Percentiles rank a stretch among this genome's conserved stretches.
Evolutionary conservation across 1,139 yeast genomes (phyloP).

Genomic region (Debaryomycetaceae sp.): DNA sequence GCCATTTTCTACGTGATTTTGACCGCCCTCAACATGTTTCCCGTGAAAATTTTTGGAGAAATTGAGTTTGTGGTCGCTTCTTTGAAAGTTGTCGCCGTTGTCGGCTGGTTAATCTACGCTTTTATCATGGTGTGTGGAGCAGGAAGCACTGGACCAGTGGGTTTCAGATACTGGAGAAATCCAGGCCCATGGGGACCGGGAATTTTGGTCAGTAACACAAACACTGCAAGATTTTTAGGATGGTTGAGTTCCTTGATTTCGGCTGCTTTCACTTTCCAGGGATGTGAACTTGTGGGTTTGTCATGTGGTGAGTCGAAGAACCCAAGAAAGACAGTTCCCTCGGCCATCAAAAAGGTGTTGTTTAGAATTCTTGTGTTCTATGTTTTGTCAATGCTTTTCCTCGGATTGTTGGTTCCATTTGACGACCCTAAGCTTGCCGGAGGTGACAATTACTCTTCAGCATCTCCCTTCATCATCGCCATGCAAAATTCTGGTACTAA

Average conservation of each 20-base stretch:
- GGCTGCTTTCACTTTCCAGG: slow-evolving; percentile 79
- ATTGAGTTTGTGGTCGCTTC: slow-evolving; percentile 53
- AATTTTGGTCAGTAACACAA: slow-evolving; percentile 36
- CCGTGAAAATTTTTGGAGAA: slow-evolving; percentile 45
- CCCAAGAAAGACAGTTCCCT: slow-evolving; percentile 80
- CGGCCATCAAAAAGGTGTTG: slow-evolving; percentile 79
- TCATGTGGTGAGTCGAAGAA: slow-evolving; percentile 86
- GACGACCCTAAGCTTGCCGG: slow-evolving; percentile 49
- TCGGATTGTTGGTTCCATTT: slow-evolving; percentile 80
- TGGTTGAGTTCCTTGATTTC: slow-evolving; percentile 62
- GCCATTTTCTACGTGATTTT: slow-evolving; percentile 53
- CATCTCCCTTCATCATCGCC: slow-evolving; percentile 56
- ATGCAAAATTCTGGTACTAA: slow-evolving; percentile 68
- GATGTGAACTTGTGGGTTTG: slow-evolving; percentile 80
- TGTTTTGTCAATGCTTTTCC: slow-evolving; percentile 73
- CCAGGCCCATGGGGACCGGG: slow-evolving; percentile 89
- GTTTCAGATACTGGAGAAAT: slow-evolving; percentile 87
- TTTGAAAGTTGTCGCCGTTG: slow-evolving; percentile 64
- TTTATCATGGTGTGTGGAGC: slow-evolving; percentile 74
- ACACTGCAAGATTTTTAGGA: slow-evolving; percentile 60
- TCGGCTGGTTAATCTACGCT: slow-evolving; percentile 68
- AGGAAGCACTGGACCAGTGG: slow-evolving; percentile 65
- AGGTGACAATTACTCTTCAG: slow-evolving; percentile 28
- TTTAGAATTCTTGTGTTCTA: slow-evolving; percentile 78
- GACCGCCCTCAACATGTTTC: slow-evolving; percentile 34